Evolutionary conservation across 75 land plant genomes (phyloP).

Genomic region (Pinus taeda): DNA sequence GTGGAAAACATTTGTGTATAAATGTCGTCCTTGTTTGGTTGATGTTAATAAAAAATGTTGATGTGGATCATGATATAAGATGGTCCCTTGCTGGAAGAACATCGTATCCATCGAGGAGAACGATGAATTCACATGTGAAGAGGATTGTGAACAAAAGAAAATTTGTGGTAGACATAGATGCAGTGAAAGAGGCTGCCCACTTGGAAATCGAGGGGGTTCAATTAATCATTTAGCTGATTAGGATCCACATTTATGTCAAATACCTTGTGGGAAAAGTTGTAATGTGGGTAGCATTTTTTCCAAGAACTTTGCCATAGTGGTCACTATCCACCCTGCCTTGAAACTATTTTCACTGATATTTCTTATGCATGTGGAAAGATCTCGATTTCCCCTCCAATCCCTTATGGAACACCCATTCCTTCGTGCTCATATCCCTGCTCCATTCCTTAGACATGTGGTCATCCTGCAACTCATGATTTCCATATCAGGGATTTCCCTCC

Average conservation of each 20-base stretch:
- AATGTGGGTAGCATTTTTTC: constrained; percentile 88
- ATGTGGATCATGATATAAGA: constrained; percentile 69
- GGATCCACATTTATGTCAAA: constrained; percentile 80
- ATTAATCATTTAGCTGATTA: constrained; percentile 23
- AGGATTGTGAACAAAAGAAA: constrained; percentile 84
- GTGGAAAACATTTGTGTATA: too few species aligned
- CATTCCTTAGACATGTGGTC: constrained; percentile 91
- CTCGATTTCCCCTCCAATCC: constrained; percentile 88
- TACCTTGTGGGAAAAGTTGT: constrained; percentile 83
- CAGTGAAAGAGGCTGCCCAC: constrained; percentile 80
- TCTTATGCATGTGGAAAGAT: constrained; percentile 96
- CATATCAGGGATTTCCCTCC: constrained; percentile 98
- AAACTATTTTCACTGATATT: constrained; percentile 87
- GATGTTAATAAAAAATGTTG: constrained; percentile 80
- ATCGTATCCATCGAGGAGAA: constrained; percentile 8
- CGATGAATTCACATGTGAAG: constrained; percentile 64
- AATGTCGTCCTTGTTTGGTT: too few species aligned
- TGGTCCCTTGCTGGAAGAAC: constrained; percentile 62
- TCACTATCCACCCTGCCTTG: constrained; percentile 93
- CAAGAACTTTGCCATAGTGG: constrained; percentile 87
- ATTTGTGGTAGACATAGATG: constrained; percentile 96
- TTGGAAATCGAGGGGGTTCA: constrained; percentile 23
- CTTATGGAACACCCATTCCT: constrained; percentile 95
- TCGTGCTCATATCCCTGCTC: constrained; percentile 78
- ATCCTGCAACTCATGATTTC: constrained; percentile 75